phyloP scores from a whole-genome alignment of 2,329 filamentous ascomycete species.

The Penicillium nordicum region DNA sequence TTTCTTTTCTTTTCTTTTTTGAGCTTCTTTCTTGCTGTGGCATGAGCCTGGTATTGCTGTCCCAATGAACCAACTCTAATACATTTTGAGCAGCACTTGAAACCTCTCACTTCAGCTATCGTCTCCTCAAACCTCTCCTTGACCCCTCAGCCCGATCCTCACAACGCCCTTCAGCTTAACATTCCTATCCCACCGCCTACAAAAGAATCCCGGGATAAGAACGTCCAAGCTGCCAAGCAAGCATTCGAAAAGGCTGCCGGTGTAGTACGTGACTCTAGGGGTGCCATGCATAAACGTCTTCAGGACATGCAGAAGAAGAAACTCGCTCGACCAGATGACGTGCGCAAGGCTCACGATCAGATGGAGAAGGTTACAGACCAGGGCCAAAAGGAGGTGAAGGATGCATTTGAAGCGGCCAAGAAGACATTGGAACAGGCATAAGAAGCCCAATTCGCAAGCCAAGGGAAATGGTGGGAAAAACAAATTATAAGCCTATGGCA shows the following conservation, averaged over 20 bases:
- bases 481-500: background rate
- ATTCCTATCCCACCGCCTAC: conserved; percentile 47
- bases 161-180: conserved; percentile 45
- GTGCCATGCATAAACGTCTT: conserved; percentile 44
- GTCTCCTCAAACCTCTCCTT: conserved; percentile 42
- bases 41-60: background rate
- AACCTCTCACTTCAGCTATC: conserved; percentile 45
- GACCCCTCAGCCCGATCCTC: conserved; percentile 42
- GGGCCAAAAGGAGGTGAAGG: conserved; percentile 47
- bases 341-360: conserved; percentile 45
- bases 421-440: conserved; percentile 37
- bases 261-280: conserved; percentile 43
- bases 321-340: conserved; percentile 43
- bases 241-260: conserved; percentile 43
- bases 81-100: conserved; percentile 37
- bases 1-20: background rate
- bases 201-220: conserved; percentile 45
- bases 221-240: conserved; percentile 39
- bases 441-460: conserved; percentile 1
- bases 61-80: background rate
- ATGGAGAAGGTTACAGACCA: conserved; percentile 49
- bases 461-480: background rate
- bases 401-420: conserved; percentile 43
- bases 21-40: background rate
- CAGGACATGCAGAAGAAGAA: conserved; percentile 46